Conservation (phyloP, 495 filamentous ascomycete species). For the Hypoxylon fragiforme region DNA sequence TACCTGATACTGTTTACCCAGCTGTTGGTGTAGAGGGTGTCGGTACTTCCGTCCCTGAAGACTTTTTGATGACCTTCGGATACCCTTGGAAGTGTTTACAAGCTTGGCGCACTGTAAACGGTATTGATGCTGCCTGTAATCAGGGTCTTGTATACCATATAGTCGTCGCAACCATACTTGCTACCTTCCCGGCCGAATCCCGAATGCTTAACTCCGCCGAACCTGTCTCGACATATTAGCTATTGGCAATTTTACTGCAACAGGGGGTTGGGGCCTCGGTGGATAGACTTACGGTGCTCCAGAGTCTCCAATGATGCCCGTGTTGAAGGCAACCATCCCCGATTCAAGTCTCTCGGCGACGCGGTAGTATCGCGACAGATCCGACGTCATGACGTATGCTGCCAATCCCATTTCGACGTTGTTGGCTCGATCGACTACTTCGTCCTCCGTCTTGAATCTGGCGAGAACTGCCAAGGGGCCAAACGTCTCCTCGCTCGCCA, state of each 20-base stretch:
- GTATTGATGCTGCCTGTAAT: not conserved
- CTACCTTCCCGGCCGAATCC: not conserved
- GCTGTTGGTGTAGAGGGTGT: no score
- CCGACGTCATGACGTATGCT: constrained; percentile 53
- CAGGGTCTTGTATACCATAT: not conserved
- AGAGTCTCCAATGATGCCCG: not conserved
- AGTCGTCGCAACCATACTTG: not conserved
- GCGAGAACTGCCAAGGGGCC: constrained; percentile 54
- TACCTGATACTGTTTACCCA: no score
- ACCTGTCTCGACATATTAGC: not conserved
- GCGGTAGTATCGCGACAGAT: constrained; percentile 55
- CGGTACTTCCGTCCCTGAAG: no score
- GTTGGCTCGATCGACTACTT: constrained; percentile 54
- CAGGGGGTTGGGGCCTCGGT: no score
- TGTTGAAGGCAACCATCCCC: constrained; percentile 61
- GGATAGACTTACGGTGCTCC: not conserved
- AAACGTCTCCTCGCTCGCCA: constrained; percentile 54
- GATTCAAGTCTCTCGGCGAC: constrained; percentile 52
- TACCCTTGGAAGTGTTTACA: no score
- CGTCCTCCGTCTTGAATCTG: constrained; percentile 58
- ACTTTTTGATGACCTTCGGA: no score
- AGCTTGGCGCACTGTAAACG: not conserved
- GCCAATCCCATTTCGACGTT: constrained; percentile 53
- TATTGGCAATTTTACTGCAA: no score
- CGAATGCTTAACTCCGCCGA: not conserved